Base-by-base conservation (phyloP, 257 asterid species). In the Gynochthodes officinalis region DNA sequence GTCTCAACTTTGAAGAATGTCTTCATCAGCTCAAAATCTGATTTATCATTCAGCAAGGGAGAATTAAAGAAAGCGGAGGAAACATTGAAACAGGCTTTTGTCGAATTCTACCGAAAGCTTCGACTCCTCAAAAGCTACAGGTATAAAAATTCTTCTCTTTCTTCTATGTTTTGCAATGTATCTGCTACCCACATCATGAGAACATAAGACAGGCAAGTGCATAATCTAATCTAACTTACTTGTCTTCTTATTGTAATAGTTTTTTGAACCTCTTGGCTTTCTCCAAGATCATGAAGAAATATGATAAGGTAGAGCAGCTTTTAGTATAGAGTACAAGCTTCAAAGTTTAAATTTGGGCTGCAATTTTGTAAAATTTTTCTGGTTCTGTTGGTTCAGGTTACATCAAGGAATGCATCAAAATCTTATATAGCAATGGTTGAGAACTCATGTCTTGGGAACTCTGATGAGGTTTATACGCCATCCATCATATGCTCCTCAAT, bases 261-360 rank as follows among this genome's bases (percentile, higher is more conserved):
- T 92, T 90, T 86, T 77, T 92, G 89, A 92, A 92, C 75, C 76
- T 64, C 76, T 87, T 90, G 82, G 97, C 98, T 50, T 84, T 87
- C 79, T 88, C 96, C 50, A 92, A 90, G 89, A 92, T 90, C 75
- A 72, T 90, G 96, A 90, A 90, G 93, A 92, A 92, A 86, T 90
- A 90, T 70, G 95, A 92, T 73, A 92, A 92, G 97, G 96, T 91
- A 79, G 35, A 40, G n/a, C 44, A 27, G 32, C 63, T 7, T 70
- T 21, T 35, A 70, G 28, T 39, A 13, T 48, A 3, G 21, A 2
- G 21, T 48, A 19, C 9, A 32, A 71, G 27, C 23, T 42, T 23
- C 54, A 21, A 1, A 37, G 60, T 21, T 25, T 55, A 42, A 4
- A 2, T 37, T 49, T 25, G 30, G 63, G 33, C 27, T 40, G 27